Evolutionary conservation across 352 stramenopile species (phyloP).

Genomic region (Phytopythium montanum): DNA sequence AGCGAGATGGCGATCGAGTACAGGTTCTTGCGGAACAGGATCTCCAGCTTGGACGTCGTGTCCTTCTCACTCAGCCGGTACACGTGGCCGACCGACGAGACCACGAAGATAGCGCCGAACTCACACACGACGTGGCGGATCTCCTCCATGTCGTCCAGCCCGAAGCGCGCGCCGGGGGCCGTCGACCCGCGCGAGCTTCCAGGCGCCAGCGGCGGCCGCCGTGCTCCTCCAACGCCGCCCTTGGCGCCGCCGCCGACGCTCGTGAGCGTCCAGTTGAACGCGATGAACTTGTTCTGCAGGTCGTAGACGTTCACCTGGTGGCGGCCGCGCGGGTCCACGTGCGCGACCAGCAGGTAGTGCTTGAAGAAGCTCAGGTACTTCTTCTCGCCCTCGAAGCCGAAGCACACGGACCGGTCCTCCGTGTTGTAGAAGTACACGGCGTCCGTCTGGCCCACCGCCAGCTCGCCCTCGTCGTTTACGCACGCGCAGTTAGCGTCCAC

Average conservation of each 20-base stretch:
- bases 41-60: conserved; percentile 95
- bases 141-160: conserved; percentile 84
- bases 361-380: conserved; percentile 88
- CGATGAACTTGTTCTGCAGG: conserved; percentile 91
- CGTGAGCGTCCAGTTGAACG: conserved; percentile 89
- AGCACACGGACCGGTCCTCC: conserved; percentile 84
- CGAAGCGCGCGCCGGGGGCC: conserved; percentile 62
- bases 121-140: conserved; percentile 84
- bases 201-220: conserved; percentile 24
- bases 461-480: conserved; percentile 83
- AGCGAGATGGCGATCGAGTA: conserved; percentile 98
- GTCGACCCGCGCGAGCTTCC: conserved; percentile 21
- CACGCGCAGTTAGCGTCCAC: conserved; percentile 80
- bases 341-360: conserved; percentile 80
- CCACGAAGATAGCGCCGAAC: conserved; percentile 86
- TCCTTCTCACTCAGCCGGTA: conserved; percentile 94
- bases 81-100: conserved; percentile 83
- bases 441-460: conserved; percentile 80
- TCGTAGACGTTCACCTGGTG: conserved; percentile 91
- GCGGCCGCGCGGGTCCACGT: conserved; percentile 76
- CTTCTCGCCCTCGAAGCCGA: conserved; percentile 87
- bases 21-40: conserved; percentile 96
- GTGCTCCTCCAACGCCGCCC: conserved; percentile 11
- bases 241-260: conserved; percentile 33
- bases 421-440: conserved; percentile 89